A percentile compares a stretch with the other conserved stretches of the same genome.
These are phyloP conservation scores for Epicoccum sorghinum DNA, from an alignment of 2,329 filamentous ascomycete species.

Conservation along the genomic window DNA sequence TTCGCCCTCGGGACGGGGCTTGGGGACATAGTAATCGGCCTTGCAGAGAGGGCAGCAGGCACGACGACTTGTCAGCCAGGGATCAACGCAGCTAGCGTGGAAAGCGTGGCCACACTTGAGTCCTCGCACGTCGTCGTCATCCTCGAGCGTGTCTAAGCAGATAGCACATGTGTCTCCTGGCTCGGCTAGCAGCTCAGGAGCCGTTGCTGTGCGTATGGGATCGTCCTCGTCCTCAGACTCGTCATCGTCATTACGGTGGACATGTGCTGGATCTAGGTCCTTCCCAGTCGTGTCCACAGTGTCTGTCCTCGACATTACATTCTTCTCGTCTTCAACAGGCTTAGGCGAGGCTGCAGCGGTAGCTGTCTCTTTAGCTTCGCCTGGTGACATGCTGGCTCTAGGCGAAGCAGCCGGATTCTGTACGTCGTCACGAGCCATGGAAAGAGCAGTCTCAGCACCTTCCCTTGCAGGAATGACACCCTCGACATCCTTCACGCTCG, in stretches of 20 bases:
- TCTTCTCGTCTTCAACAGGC: slow-evolving; percentile 18
- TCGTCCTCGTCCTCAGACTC: slow-evolving; percentile 76
- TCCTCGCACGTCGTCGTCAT: slow-evolving; percentile 93
- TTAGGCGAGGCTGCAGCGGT: slow-evolving; percentile 30
- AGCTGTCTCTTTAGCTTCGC: slow-evolving; percentile 29
- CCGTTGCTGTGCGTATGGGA: slow-evolving; percentile 81
- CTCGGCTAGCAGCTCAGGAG: slow-evolving; percentile 78
- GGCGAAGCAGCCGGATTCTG: slow-evolving; percentile 21
- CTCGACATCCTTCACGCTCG: slow-evolving; percentile 73
- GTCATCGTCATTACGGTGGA: slow-evolving; percentile 52
- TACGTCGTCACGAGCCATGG: slow-evolving; percentile 53
- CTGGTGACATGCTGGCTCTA: slow-evolving; percentile 28
- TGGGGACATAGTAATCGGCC: slow-evolving; percentile 95
- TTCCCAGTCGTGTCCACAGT: slow-evolving; percentile 32
- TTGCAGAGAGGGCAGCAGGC: slow-evolving; percentile 98
- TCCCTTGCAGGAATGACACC: slow-evolving; percentile 43
- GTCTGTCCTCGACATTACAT: slow-evolving; percentile 25
- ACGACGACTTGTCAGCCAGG: slow-evolving; percentile 91
- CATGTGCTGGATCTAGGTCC: slow-evolving; percentile 24
- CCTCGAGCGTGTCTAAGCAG: slow-evolving; percentile 91
- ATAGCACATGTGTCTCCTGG: slow-evolving; percentile 95
- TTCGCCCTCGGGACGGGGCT: slow-evolving; percentile 73
- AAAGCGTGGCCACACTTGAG: slow-evolving; percentile 97
- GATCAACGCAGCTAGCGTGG: slow-evolving; percentile 93
- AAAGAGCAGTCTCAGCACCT: slow-evolving; percentile 46